A percentile compares a stretch with the other conserved stretches of the same genome.
Conservation (phyloP, 495 filamentous ascomycete genomes). For the Tirmania nivea region DNA sequence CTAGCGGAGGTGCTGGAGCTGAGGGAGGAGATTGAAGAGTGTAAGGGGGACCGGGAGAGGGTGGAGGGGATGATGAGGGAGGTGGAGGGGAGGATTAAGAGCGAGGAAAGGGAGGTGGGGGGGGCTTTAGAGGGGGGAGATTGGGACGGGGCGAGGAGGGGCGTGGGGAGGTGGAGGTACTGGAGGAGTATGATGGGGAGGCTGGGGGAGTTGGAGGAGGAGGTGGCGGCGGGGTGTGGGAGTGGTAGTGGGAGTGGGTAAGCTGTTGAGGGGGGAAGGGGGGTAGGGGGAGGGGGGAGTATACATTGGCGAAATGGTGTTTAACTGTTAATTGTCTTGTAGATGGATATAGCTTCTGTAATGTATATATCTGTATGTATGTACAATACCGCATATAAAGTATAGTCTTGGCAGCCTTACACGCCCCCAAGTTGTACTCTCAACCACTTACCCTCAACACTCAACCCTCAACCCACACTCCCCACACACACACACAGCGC, state of each 20-base stretch:
- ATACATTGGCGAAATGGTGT: no score
- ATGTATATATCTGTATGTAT: neutral
- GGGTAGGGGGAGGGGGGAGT: neutral
- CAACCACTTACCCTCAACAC: no score
- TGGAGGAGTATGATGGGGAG: slow-evolving; percentile 60
- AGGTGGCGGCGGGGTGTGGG: slow-evolving; percentile 42
- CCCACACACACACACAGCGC: no score
- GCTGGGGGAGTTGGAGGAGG: slow-evolving; percentile 63
- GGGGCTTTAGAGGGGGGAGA: slow-evolving; percentile 44
- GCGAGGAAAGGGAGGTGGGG: slow-evolving; percentile 36
- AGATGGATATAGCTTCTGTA: neutral
- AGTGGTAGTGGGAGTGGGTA: neutral
- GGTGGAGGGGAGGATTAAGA: slow-evolving; percentile 45
- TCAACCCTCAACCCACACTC: neutral
- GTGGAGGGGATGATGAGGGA: slow-evolving; percentile 30
- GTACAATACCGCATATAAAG: neutral
- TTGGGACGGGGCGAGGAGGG: slow-evolving; percentile 39
- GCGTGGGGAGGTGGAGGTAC: slow-evolving; percentile 64
- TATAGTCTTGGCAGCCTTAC: neutral
- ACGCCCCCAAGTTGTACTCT: no score
- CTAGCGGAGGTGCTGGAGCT: slow-evolving; percentile 76
- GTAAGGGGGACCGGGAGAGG: slow-evolving; percentile 40
- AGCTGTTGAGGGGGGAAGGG: neutral
- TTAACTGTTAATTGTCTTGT: neutral
- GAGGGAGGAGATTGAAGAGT: slow-evolving; percentile 65